Conservation (phyloP, 306 rosid species). For the Cucurbita pepo region DNA sequence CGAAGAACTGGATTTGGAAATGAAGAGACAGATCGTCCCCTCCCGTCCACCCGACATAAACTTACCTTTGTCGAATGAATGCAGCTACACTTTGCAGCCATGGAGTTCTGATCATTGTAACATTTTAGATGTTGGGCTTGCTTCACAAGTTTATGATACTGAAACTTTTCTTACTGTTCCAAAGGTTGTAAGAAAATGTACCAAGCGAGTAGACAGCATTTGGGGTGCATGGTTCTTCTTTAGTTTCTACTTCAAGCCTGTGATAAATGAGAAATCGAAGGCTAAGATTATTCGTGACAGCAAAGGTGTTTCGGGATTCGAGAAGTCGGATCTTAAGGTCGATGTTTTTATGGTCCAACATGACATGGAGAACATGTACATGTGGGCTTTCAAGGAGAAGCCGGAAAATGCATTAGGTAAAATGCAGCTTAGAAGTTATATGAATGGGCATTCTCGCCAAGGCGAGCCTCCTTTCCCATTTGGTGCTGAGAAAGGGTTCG, state of each 20-base stretch:
- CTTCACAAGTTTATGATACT: conserved; percentile 58
- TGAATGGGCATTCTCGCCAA: conserved; percentile 98
- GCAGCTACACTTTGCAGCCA: conserved; percentile 55
- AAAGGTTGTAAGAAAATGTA: conserved; percentile 62
- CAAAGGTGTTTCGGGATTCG: conserved; percentile 61
- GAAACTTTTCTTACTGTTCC: conserved; percentile 53
- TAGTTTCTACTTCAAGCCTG: conserved; percentile 77
- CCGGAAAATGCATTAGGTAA: conserved; percentile 90
- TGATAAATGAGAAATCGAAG: conserved; percentile 58
- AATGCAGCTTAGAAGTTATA: conserved; percentile 96
- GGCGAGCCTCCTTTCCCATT: conserved; percentile 88
- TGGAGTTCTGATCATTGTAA: conserved; percentile 69
- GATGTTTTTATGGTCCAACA: conserved; percentile 94
- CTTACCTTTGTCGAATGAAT: conserved; percentile 67
- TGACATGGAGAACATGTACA: conserved; percentile 97
- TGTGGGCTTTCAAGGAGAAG: conserved; percentile 98
- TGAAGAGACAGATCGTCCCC: conserved; percentile 57
- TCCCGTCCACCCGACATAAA: conserved; percentile 76
- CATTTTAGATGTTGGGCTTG: conserved; percentile 68
- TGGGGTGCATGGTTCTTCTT: conserved; percentile 99
- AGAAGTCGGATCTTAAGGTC: conserved; percentile 74
- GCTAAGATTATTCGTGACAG: conserved; percentile 57
- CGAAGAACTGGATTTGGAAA: conserved; percentile 82
- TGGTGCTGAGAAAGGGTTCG: conserved; percentile 72
- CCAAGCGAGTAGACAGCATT: conserved; percentile 69